phyloP scores from a whole-genome alignment of 441 rosid species.

The Eutrema salsugineum region DNA sequence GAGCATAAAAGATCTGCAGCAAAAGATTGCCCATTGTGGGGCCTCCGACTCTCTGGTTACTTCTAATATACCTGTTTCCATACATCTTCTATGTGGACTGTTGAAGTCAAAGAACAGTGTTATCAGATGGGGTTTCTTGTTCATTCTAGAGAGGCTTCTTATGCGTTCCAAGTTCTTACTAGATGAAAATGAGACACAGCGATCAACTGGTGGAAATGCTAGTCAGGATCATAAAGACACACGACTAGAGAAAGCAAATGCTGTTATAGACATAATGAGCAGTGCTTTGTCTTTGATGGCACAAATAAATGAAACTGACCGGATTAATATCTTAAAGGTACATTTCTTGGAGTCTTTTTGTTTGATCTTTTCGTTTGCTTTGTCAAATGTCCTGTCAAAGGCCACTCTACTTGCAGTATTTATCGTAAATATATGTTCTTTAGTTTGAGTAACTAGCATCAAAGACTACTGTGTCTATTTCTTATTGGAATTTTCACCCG shows the following conservation, averaged over 20 bases:
- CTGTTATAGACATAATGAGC: constrained; percentile 96
- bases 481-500: neutral
- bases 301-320: constrained; percentile 89
- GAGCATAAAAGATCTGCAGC: constrained; percentile 69
- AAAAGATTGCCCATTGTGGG: constrained; percentile 71
- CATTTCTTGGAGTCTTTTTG: neutral
- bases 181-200: constrained; percentile 86
- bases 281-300: constrained; percentile 86
- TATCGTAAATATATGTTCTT: neutral
- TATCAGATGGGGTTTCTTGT: constrained; percentile 89
- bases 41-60: constrained; percentile 55
- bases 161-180: constrained; percentile 90
- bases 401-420: constrained; percentile 4
- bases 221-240: constrained; percentile 42
- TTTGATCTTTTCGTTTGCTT: neutral
- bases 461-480: neutral
- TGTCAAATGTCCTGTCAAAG: neutral
- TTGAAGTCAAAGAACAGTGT: constrained; percentile 76
- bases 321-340: constrained; percentile 95
- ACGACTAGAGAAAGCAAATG: constrained; percentile 93
- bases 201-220: constrained; percentile 40
- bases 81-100: constrained; percentile 91
- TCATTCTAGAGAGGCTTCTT: constrained; percentile 93
- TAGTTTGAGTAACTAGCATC: neutral
- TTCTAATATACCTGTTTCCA: constrained; percentile 78